phyloP scores from a whole-genome alignment of 345 rosid genomes.

The Geranium brycei region DNA sequence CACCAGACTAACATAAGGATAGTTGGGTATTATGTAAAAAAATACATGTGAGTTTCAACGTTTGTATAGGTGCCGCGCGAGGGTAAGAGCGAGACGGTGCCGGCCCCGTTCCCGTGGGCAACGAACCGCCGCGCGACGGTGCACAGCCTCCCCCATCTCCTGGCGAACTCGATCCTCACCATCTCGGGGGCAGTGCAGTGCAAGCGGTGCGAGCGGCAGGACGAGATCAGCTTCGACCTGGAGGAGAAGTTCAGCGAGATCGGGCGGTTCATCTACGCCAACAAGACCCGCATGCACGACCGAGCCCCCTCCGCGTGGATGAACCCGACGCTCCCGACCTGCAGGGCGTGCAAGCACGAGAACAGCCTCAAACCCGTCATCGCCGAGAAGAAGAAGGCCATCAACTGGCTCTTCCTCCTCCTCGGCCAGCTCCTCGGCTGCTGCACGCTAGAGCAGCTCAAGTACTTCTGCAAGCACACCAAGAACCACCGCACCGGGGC shows the following conservation, averaged over 20 bases:
- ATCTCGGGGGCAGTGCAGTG: constrained; percentile 22
- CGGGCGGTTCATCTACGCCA: constrained; percentile 14
- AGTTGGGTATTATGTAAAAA: too few species aligned
- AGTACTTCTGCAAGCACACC: constrained; percentile 77
- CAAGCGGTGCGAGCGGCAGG: constrained; percentile 14
- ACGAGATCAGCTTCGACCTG: constrained; percentile 35
- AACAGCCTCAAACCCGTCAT: constrained; percentile 49
- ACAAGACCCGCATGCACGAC: constrained; percentile 36
- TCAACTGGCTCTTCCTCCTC: constrained; percentile 82
- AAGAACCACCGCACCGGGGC: constrained; percentile 72
- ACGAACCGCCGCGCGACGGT: constrained; percentile 17
- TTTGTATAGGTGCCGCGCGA: too few species aligned
- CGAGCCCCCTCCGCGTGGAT: constrained; percentile 55
- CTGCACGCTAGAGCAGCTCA: constrained; percentile 65
- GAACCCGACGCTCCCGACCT: constrained; percentile 30
- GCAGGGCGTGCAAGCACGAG: constrained; percentile 39
- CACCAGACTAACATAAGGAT: too few species aligned
- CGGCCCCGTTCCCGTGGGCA: constrained; percentile 26
- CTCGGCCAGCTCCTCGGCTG: constrained; percentile 57
- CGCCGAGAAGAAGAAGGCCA: constrained; percentile 25
- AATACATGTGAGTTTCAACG: too few species aligned
- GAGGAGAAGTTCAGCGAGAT: constrained; percentile 37
- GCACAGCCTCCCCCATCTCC: constrained; percentile 12
- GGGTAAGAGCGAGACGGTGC: constrained; percentile 11
- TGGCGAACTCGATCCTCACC: constrained; percentile 8